A percentile compares a stretch with the other conserved stretches of the same genome.
Evolutionary conservation across 257 asterid genomes (phyloP).

Genomic region (Capsicum baccatum): DNA sequence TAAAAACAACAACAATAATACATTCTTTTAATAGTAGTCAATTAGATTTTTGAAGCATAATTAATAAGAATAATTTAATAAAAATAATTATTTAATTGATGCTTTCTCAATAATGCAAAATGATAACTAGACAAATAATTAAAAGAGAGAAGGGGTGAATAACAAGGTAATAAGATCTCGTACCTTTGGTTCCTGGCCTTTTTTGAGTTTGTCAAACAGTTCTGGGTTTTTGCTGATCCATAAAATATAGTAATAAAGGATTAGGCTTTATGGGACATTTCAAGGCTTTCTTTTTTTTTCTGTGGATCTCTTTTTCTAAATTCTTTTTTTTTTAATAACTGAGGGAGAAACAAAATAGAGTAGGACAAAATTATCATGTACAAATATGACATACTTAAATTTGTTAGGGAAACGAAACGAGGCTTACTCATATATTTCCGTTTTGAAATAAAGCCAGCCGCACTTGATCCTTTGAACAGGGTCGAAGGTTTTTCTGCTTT

Average conservation of each 20-base stretch:
- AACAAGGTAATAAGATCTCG: background rate
- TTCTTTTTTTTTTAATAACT: background rate
- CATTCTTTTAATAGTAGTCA: too few relatives aligned
- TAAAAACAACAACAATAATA: too few relatives aligned
- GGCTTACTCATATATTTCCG: slow-evolving; percentile 81
- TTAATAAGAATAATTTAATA: too few relatives aligned
- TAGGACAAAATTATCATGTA: background rate
- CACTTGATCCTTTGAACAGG: slow-evolving; percentile 65
- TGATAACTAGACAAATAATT: too few relatives aligned
- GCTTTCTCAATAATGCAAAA: too few relatives aligned
- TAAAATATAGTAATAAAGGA: too few relatives aligned
- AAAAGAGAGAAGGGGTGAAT: too few relatives aligned
- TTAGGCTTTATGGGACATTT: too few relatives aligned
- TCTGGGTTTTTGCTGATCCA: slow-evolving; percentile 65
- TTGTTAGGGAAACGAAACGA: background rate
- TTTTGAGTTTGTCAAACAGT: slow-evolving; percentile 65
- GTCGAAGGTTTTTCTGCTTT: slow-evolving; percentile 40
- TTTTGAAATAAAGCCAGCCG: slow-evolving; percentile 77
- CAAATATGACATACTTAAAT: background rate
- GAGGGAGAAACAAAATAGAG: background rate
- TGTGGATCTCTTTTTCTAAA: background rate
- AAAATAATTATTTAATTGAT: too few relatives aligned
- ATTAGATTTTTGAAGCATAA: too few relatives aligned
- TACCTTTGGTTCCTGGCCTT: slow-evolving; percentile 93
- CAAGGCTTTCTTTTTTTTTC: background rate